Evolutionary conservation across 108 stramenopile genomes (phyloP), one percentile per base, ranked within the genome.

Genomic region (Cyclotella baltica): DNA sequence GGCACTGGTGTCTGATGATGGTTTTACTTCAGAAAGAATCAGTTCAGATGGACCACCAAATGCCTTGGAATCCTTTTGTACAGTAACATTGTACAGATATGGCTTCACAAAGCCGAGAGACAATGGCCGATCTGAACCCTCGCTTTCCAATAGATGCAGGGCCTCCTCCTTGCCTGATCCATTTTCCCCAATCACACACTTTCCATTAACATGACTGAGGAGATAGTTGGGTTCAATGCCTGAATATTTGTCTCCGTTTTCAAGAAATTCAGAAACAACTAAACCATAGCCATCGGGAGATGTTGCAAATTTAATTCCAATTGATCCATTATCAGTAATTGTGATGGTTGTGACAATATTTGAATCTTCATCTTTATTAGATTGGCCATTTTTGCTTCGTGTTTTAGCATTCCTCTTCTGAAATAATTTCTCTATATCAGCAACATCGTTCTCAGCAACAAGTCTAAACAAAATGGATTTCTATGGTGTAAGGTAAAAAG

Each of bases 401-500:
- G 74, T 37, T 5, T 27, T 8, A 22, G 55, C 66, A 23, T 65
- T 64, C 20, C 57, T 72, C 64, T 73, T 55, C 61, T 31, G 80
- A 20, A 90, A 81, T 57, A 91, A 80, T 47, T 83, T 80, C 53
- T 83, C 78, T n/a, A 93, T 79, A 43, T 87, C 72, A 52, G 89
- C 84, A 0, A 87, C 70, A 59, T 93, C 92, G 66, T 92, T 87
- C 20, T 80, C 52, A 40, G 85, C 76, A 31, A 91, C 91, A 64
- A 93, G 82, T 50, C 88, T 82, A 71, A 96, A 94, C 46, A 83
- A 74, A 67, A 96, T 92, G 11, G 93, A 83, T 86, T 96, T 96
- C 18, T 69, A 33, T n/a, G 28, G 15, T 47, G 1, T 6, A 66
- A 0, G 55, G n/a, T 25, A 2, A 6, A 3, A 55, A 11, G 4